Base-by-base conservation (phyloP, 2,329 filamentous ascomycete genomes). In the Neofusicoccum parvum region DNA sequence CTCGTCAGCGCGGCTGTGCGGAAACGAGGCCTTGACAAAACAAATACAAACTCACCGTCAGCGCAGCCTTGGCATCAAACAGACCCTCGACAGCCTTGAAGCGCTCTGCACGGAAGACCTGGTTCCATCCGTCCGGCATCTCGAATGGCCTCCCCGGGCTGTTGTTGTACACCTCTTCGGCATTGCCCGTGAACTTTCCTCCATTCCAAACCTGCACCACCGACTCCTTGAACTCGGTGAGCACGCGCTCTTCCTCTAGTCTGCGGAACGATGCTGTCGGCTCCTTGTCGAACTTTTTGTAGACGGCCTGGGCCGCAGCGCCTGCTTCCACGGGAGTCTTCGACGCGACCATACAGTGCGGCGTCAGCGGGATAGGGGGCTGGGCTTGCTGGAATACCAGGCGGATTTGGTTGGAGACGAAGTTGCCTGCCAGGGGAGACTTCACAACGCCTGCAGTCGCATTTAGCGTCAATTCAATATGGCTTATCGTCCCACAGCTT, bases 171-270 rank as follows among this genome's bases (percentile, higher is more conserved):
- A 88, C 83, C 48, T 97, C 94, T 74, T 95, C 88, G 75, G 94
- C 96, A 5, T 81, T 79, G 32, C 75, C 74, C 64, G 73, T 70
- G 72, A 92, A 88, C 67, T 88, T 86, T 66, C 89, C 89, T 0
- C 92, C 92, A 32, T 88, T 87, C 94, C 95, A 99, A 14, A 94
- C 88, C 80, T 97, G 93, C 34, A 98, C 93, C 15, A 97, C 92
- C 17, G 91, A 96, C 80, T 99, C 96, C 81, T 99, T 99, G 86
- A 96, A 99, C 76, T 97, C 93, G 43, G 92, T 93, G 65, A 99
- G 82, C 48, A 97, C 90, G 62, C 94, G 91, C 78, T 98, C 95
- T 81, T 99, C 94, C 79, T 98, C 90, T 69, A 94, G 89, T 17
- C 84, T 82, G 67, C 90, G 88, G 85, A 94, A 98, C 1, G 91